A percentile compares a stretch with the other conserved stretches of the same genome.
These are phyloP conservation scores for Xylariales sp. DNA, from an alignment of 2,329 filamentous ascomycete genomes.

Conservation along the genomic window DNA sequence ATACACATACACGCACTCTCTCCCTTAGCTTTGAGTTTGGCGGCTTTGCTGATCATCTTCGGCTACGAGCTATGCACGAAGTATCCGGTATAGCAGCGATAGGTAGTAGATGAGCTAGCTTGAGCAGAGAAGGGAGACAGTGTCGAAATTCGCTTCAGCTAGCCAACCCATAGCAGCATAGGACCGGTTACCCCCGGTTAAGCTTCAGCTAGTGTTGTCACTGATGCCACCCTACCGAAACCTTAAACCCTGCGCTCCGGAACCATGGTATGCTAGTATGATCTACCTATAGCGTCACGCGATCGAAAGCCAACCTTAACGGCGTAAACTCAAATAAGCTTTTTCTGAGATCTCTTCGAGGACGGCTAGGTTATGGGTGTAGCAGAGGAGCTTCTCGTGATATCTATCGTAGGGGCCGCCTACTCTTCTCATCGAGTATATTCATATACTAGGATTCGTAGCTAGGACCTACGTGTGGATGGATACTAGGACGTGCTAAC, in stretches of 20 bases:
- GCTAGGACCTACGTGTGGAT: neutral
- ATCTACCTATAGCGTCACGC: neutral
- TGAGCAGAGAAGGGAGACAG: neutral
- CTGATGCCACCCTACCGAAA: slow-evolving; percentile 4
- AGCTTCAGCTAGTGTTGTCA: slow-evolving; percentile 17
- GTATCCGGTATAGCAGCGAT: neutral
- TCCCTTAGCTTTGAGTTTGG: neutral
- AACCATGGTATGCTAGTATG: neutral
- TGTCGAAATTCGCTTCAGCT: slow-evolving; percentile 6
- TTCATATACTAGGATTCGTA: neutral
- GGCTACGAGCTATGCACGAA: neutral
- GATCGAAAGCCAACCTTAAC: neutral
- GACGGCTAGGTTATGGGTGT: no score
- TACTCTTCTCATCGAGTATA: no score
- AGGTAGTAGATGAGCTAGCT: neutral
- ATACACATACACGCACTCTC: no score
- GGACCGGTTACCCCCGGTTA: neutral
- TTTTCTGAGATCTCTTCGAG: no score
- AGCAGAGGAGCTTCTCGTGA: no score
- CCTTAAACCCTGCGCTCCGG: neutral
- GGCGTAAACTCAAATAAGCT: neutral
- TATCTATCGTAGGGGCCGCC: no score
- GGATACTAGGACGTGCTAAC: neutral
- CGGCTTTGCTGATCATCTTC: neutral
- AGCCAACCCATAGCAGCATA: neutral